These are phyloP conservation scores for Pulchroboletus neoregius DNA, from an alignment of 1,284 basidiomycete genomes.

Conservation along the genomic window DNA sequence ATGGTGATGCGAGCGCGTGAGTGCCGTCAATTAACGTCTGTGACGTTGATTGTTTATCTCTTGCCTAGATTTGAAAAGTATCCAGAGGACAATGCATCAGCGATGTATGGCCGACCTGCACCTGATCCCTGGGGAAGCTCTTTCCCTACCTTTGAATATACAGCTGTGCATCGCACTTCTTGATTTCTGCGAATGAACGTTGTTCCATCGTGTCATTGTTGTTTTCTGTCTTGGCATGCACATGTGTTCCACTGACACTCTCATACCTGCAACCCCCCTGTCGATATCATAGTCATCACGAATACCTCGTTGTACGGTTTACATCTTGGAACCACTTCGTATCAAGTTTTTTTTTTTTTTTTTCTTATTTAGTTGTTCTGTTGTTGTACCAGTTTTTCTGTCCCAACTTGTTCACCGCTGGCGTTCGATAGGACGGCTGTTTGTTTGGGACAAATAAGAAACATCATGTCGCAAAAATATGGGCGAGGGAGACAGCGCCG, in stretches of 20 bases:
- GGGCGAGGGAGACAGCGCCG: constrained; percentile 22
- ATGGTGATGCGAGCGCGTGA: constrained; percentile 89
- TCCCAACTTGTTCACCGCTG: background rate
- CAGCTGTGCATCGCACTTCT: constrained; percentile 34
- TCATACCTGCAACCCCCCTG: constrained; percentile 15
- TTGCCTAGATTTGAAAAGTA: constrained; percentile 64
- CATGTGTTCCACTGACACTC: constrained; percentile 6
- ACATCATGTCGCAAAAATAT: constrained; percentile 40
- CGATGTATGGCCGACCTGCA: constrained; percentile 53
- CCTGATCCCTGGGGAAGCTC: constrained; percentile 53
- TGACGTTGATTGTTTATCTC: background rate
- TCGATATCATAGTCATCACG: constrained; percentile 9
- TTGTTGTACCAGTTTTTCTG: constrained; percentile 2
- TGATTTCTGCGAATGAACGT: constrained; percentile 4
- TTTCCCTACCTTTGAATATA: constrained; percentile 71
- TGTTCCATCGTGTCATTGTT: background rate
- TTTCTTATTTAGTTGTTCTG: background rate
- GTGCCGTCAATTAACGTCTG: constrained; percentile 33
- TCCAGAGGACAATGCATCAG: constrained; percentile 62
- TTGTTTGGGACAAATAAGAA: constrained; percentile 34
- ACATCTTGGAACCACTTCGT: constrained; percentile 1
- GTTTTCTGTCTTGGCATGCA: constrained; percentile 10
- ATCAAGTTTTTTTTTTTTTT: background rate
- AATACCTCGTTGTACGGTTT: constrained; percentile 15
- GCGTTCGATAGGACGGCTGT: constrained; percentile 20